Evolutionary conservation across 2,329 filamentous ascomycete genomes (phyloP), one percentile per base, ranked within the genome.

Genomic region (Blumeria graminis): DNA sequence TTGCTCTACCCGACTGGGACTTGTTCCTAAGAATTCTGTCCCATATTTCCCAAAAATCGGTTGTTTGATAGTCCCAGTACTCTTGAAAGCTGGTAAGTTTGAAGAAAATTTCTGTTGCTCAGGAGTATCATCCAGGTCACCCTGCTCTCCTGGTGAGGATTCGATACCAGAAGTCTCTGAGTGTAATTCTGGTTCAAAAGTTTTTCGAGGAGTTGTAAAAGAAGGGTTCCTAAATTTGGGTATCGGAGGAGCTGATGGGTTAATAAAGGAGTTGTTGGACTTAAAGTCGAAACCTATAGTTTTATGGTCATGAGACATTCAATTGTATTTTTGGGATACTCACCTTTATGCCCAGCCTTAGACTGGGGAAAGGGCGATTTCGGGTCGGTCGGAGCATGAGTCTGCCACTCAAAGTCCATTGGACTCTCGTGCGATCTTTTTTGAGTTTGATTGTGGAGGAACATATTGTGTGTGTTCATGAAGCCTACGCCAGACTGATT

Each of bases 391-490:
- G 77, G 77, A 1, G 74, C 77, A 52, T 70, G 67, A 33, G 71
- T 72, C 62, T 81, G 74, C 65, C 78, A 82, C 65, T 82, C 76
- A 76, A 76, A 82, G 62, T 82, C 79, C 79, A 82, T 82, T 60
- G 71, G 77, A 59, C 76, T 71, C 67, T 81, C 78, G 60, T 71
- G 74, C 1, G 74, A 77, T 62, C 79, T 71, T 61, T 71, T 71
- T 56, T 77, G 72, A 72, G 76, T 43, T 41, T 59, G 56, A 39
- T 56, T 55, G 56, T 79, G 61, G 16, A 57, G 61, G 56, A 62
- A 65, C 62, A 65, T 65, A 18, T 39, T 60, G 36, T 13, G 18
- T 16, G n/a, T 55, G 52, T 28, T 39, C 22, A 28, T 28, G 22
- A 28, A 28, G 22, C 22, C 1, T 28, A 48, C 45, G 9, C 45